Evolutionary conservation across 768 basidiomycete genomes (phyloP), one percentile per base, ranked within the genome.

Genomic region (Termitomyces sp.): DNA sequence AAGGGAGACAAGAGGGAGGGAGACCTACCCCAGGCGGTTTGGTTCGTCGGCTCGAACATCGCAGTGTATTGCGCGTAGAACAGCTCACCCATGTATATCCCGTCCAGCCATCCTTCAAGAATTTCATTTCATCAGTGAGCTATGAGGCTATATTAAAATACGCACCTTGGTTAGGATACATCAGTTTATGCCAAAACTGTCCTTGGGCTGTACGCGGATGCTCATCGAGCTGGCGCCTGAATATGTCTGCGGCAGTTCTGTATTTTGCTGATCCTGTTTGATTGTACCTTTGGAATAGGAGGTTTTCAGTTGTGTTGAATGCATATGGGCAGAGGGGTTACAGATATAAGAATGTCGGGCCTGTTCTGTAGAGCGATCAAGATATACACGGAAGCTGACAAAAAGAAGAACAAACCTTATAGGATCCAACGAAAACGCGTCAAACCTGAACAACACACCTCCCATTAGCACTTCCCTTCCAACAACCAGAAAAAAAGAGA

Each of bases 141-240:
- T 25, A 25, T 25, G 25, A 25, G 25, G 25, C 25, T 25, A 25
- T 25, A 25, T 25, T 15, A 12, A 0, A 6, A 37, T 4, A 17
- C 65, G 4, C 25, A 77, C 79, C 79, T 76, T 81, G 75, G 60
- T 81, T 77, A 8, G 72, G 70, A 63, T 79, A 79, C 36, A 60
- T 73, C 2, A 74, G 64, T 60, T 79, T 80, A 68, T 81, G 79
- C 79, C 80, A 80, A 64, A 80, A 81, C 60, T 79, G 78, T 6
- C 80, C 79, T 66, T 80, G 70, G 0, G 71, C 72, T 15, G 78
- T 81, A 20, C 80, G 78, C 32, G 79, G 77, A 61, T 81, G 79
- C 11, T 63, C 69, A 61, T 78, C 66, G 8, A 81, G 69, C 65
- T 81, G 81, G 12, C 56, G 54, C 9, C 75, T 72, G 68, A 73